Evolutionary conservation across 441 rosid genomes (phyloP), one percentile per base, ranked within the genome.

Genomic region (Erysimum pusillum): DNA sequence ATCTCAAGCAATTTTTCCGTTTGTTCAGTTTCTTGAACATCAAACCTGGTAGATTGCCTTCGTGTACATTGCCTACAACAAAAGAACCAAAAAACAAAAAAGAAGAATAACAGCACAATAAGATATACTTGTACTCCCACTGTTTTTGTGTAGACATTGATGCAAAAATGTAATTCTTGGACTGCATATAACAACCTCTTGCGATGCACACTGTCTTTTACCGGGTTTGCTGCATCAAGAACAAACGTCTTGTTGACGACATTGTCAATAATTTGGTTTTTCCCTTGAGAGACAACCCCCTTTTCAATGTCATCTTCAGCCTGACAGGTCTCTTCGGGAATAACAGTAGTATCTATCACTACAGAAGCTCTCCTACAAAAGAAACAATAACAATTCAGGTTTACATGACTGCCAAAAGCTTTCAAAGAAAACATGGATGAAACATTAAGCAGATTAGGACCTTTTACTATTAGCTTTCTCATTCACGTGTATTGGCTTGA

Each of bases 401-500:
- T 49, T 14, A 71, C 48, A 32, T 39, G 54, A 49, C 35, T 49
- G 63, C 34, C 35, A 71, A 65, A 46, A 31, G 56, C 56, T 57
- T 64, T 34, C 48, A 77, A 56, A 65, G 48, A 14, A 58, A 49
- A 49, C 36, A 59, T 57, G 53, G 15, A 71, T 10, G 9, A 39
- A 65, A 9, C 10, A 38, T 31, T 34, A 57, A 59, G 68, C 69
- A 59, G 69, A 51, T 49, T 8, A n/a, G 14, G 22, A 77, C 81
- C 76, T 78, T 78, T 53, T 73, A 36, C 49, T 62, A 44, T 67
- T 51, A 59, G 67, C 57, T 20, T 76, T 64, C 78, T 81, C 85
- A 52, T 77, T 48, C 34, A 59, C 63, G 13, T 69, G 83, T 63
- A 78, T 46, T 73, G 79, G 69, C 68, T 76, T 71, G 45, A 57